A percentile compares a stretch with the other conserved stretches of the same genome.
phyloP scores from a whole-genome alignment of 495 filamentous ascomycete species.

The Lasiosphaeria hispida region DNA sequence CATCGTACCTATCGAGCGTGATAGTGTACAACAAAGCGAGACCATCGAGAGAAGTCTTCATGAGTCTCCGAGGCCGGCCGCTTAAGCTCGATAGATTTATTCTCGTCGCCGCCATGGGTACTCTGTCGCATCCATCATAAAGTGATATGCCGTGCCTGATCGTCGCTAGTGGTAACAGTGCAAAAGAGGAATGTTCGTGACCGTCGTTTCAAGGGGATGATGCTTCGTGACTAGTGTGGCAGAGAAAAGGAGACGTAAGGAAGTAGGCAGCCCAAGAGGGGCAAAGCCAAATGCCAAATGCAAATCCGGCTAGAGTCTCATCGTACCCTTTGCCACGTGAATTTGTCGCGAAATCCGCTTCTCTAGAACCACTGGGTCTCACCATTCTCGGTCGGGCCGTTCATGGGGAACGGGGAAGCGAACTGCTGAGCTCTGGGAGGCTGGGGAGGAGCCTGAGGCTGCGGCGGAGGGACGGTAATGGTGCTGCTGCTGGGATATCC shows the following conservation, averaged over 20 bases:
- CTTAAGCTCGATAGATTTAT: constrained; percentile 27
- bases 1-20: constrained; percentile 27
- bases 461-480: constrained; percentile 27
- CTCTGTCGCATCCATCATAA: constrained; percentile 25
- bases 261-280: constrained; percentile 31
- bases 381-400: constrained; percentile 20
- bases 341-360: neutral
- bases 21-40: constrained; percentile 40
- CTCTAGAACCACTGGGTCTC: constrained; percentile 32
- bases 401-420: constrained; percentile 16
- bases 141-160: constrained; percentile 27
- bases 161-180: constrained; percentile 33
- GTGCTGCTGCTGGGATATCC: constrained; percentile 27
- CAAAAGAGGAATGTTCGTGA: constrained; percentile 29
- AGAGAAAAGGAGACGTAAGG: constrained; percentile 28
- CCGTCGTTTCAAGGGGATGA: constrained; percentile 29
- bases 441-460: constrained; percentile 25
- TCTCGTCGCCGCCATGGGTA: constrained; percentile 20
- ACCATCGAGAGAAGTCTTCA: constrained; percentile 14
- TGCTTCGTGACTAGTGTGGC: constrained; percentile 33
- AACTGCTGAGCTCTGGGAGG: constrained; percentile 24
- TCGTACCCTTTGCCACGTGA: constrained; percentile 35
- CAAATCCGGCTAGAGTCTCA: constrained; percentile 23
- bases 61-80: constrained; percentile 10
- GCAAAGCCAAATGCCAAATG: constrained; percentile 23